phyloP scores from a whole-genome alignment of 768 basidiomycete species.

The Russula earlei region DNA sequence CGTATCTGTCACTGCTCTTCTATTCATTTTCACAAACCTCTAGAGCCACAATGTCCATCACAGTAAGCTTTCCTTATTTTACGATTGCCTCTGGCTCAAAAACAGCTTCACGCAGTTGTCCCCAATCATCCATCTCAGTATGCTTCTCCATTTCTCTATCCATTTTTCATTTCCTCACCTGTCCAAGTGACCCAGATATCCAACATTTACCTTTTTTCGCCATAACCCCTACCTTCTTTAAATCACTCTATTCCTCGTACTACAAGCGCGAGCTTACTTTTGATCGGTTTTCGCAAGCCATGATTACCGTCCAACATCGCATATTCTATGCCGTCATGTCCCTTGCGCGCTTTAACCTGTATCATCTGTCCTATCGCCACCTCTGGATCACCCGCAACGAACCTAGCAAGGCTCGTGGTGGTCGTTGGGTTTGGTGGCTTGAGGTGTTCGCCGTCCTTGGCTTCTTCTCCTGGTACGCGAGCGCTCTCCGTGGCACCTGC shows the following conservation, averaged over 20 bases:
- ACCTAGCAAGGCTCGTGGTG: conserved; percentile 53
- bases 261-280: conserved; percentile 82
- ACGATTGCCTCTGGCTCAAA: conserved; percentile 1
- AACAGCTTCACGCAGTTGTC: conserved; percentile 49
- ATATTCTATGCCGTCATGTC: conserved; percentile 87
- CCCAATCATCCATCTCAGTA: conserved; percentile 97
- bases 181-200: conserved; percentile 67
- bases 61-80: conserved; percentile 42
- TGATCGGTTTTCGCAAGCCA: conserved; percentile 52
- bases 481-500: conserved; percentile 60
- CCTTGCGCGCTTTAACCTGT: conserved; percentile 92
- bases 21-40: conserved; percentile 4
- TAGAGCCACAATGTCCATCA: conserved; percentile 96
- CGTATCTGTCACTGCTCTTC: neutral
- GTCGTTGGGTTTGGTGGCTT: conserved; percentile 66
- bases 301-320: conserved; percentile 79
- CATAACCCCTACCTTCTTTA: conserved; percentile 80
- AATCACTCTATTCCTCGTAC: conserved; percentile 85
- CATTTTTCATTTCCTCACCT: conserved; percentile 11
- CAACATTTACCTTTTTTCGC: conserved; percentile 92
- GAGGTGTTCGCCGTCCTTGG: conserved; percentile 69
- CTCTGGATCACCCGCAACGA: conserved; percentile 59
- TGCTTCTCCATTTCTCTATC: conserved; percentile 22
- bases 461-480: conserved; percentile 85
- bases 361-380: conserved; percentile 74